Evolutionary conservation across 2,329 filamentous ascomycete genomes (phyloP).

Genomic region (Colletotrichum sp.): DNA sequence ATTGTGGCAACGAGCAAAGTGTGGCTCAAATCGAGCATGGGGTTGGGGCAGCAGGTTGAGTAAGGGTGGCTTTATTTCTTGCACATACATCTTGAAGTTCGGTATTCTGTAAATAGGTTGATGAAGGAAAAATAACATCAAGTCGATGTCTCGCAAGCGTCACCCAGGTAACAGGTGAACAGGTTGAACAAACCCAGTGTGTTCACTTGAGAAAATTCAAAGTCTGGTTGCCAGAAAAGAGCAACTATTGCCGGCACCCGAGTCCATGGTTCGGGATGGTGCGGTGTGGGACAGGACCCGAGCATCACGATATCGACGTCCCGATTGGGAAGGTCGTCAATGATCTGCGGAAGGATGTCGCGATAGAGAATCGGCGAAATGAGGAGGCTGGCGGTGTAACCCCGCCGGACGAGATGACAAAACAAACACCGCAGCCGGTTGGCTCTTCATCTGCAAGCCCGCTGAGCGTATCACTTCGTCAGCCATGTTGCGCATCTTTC

Average conservation of each 20-base stretch:
- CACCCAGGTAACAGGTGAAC: not conserved
- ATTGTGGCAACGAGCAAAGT: accelerated
- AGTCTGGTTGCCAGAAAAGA: not conserved
- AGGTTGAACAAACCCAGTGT: not conserved
- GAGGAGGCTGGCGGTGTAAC: not conserved
- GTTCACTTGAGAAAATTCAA: not conserved
- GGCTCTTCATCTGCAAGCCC: no score
- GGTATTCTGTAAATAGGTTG: not conserved
- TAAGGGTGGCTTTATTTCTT: not conserved
- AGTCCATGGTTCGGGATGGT: not conserved
- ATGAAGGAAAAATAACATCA: not conserved
- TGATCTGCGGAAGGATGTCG: not conserved
- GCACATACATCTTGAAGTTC: not conserved
- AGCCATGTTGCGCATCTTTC: not conserved
- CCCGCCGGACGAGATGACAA: not conserved
- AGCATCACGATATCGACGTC: not conserved
- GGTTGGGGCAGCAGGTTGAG: not conserved
- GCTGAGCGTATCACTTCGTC: not conserved
- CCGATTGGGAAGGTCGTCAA: conserved; percentile 6
- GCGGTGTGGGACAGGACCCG: not conserved
- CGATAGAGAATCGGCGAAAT: not conserved
- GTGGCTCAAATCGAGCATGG: accelerated
- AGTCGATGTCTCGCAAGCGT: not conserved
- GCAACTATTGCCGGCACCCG: not conserved
- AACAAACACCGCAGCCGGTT: not conserved